These are phyloP conservation scores for Sugiyamaella xylanicola DNA, from an alignment of 1,139 yeast species.

Conservation along the genomic window DNA sequence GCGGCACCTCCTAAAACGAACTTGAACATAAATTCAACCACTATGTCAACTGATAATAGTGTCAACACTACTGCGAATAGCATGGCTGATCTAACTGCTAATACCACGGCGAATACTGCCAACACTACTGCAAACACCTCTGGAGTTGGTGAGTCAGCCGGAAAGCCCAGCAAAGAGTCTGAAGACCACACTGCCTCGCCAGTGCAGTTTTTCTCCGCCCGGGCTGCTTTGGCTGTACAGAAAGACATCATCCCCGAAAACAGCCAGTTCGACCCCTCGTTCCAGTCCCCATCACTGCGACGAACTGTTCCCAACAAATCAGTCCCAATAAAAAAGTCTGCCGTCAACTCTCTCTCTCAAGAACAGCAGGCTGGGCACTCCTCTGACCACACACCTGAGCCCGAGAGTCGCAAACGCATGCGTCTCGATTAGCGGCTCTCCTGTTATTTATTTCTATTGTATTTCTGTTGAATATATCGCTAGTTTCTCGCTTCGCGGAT, in stretches of 20 bases:
- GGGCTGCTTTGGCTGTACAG: slow-evolving; percentile 55
- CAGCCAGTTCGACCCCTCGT: slow-evolving; percentile 50
- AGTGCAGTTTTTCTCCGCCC: slow-evolving; percentile 58
- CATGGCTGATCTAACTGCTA: background rate
- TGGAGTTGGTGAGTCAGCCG: background rate
- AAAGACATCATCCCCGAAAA: slow-evolving; percentile 46
- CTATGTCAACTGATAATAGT: background rate
- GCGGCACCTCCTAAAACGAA: background rate
- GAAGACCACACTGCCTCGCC: slow-evolving; percentile 24
- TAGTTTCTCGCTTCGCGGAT: no score
- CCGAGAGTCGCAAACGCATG: background rate
- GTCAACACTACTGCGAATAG: background rate
- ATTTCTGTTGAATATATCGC: no score
- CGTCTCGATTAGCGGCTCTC: background rate
- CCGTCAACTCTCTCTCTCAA: slow-evolving; percentile 7
- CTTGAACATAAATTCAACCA: background rate
- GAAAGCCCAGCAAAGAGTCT: background rate
- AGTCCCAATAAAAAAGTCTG: slow-evolving; percentile 47
- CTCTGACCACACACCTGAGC: background rate
- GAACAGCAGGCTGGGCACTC: background rate
- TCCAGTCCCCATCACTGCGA: slow-evolving; percentile 52
- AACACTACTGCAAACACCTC: background rate
- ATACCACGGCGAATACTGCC: background rate
- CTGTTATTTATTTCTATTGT: background rate
- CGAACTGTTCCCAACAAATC: slow-evolving; percentile 60